Percentiles rank a stretch among this genome's conserved stretches.
phyloP scores from a whole-genome alignment of 129 eudicot genomes.

The Flaveria ramosissima region DNA sequence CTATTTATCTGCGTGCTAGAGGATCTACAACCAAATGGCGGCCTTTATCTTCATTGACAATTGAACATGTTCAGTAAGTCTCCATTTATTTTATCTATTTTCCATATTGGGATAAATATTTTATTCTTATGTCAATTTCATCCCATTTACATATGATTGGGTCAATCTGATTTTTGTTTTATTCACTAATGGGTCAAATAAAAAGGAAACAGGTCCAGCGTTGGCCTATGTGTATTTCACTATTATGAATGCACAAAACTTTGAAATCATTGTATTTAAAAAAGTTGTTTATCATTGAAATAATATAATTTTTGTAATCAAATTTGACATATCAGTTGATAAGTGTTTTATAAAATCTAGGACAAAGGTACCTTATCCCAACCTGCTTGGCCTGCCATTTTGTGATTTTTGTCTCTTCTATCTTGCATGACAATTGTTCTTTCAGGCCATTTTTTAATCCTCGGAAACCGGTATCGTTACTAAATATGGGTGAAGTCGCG shows the following conservation, averaged over 20 bases:
- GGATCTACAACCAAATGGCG: constrained; percentile 68
- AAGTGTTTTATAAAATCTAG: not conserved
- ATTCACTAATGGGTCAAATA: not conserved
- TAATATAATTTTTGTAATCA: not conserved
- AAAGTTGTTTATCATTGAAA: not conserved
- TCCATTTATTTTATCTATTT: constrained; percentile 1
- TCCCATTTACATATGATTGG: not conserved
- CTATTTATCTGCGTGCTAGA: constrained; percentile 66
- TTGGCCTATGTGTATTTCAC: not conserved
- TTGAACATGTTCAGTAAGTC: constrained; percentile 56
- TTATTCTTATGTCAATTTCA: not conserved
- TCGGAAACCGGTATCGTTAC: constrained; percentile 57
- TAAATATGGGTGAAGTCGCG: constrained; percentile 62
- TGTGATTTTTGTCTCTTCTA: not conserved
- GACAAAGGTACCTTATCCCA: not conserved
- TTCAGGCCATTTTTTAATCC: constrained; percentile 72
- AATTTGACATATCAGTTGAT: not conserved
- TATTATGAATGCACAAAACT: not conserved
- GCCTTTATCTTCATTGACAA: constrained; percentile 45
- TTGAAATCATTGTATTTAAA: not conserved
- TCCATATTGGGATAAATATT: not conserved
- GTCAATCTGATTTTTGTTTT: not conserved
- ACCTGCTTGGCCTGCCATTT: not conserved
- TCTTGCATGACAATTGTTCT: constrained; percentile 16
- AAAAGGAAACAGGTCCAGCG: not conserved